Evolutionary conservation across 345 rosid genomes (phyloP).

Genomic region (Nephelium lappaceum): DNA sequence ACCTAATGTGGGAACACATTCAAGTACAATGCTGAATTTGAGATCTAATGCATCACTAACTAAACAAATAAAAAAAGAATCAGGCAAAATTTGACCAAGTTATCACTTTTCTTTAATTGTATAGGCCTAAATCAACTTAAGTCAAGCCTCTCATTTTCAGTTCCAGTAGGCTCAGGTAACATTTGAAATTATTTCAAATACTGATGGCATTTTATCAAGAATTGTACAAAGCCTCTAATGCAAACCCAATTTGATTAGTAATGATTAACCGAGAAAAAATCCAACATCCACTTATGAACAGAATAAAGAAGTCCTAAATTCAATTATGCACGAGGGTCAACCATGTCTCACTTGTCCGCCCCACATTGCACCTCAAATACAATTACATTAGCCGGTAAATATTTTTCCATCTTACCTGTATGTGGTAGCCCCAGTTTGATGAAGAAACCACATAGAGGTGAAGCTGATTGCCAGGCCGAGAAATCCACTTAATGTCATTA

Average conservation of each 20-base stretch:
- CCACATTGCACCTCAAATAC: neutral
- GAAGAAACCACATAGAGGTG: constrained; percentile 99
- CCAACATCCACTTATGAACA: neutral
- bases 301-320: neutral
- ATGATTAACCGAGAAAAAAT: neutral
- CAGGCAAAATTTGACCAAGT: neutral
- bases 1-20: no score
- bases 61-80: neutral
- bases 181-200: neutral
- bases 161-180: neutral
- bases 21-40: neutral
- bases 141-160: neutral
- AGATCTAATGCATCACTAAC: neutral
- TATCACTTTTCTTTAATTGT: neutral
- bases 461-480: constrained; percentile 97
- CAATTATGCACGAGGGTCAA: neutral
- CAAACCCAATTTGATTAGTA: neutral
- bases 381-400: neutral
- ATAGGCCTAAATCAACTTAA: neutral
- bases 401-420: constrained; percentile 62
- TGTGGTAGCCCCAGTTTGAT: constrained; percentile 97
- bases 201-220: neutral
- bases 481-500: constrained; percentile 87
- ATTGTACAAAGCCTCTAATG: neutral
- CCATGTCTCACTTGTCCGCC: neutral